Evolutionary conservation across 495 filamentous ascomycete genomes (phyloP).

Genomic region (Penicillium diatomitis): DNA sequence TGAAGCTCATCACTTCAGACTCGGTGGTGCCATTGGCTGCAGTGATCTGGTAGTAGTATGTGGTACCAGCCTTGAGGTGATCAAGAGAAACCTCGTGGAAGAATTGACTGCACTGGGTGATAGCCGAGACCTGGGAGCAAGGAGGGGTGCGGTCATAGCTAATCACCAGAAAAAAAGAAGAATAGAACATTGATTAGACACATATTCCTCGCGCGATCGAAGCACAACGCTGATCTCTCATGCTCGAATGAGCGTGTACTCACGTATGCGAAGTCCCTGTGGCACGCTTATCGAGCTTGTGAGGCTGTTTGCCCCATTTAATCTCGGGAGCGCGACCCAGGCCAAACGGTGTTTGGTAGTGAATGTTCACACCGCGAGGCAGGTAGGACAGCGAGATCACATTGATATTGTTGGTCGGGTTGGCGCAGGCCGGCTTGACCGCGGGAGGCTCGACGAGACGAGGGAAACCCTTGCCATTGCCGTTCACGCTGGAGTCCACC

Average conservation of each 20-base stretch:
- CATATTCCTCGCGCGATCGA: too few species aligned
- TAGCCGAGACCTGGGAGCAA: slow-evolving; percentile 32
- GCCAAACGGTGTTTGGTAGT: slow-evolving; percentile 48
- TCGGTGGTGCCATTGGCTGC: slow-evolving; percentile 37
- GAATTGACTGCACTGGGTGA: slow-evolving; percentile 44
- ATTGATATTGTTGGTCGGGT: slow-evolving; percentile 45
- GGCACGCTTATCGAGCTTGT: slow-evolving; percentile 20
- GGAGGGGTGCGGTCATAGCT: slow-evolving; percentile 45
- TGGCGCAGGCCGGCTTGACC: slow-evolving; percentile 29
- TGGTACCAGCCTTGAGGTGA: slow-evolving; percentile 29
- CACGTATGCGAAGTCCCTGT: slow-evolving; percentile 30
- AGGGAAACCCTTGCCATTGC: slow-evolving; percentile 44
- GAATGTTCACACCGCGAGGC: slow-evolving; percentile 41
- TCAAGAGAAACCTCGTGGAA: slow-evolving; percentile 38
- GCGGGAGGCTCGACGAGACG: slow-evolving; percentile 47
- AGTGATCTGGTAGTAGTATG: slow-evolving; percentile 38
- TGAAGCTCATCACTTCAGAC: slow-evolving; percentile 32
- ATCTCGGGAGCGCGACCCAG: slow-evolving; percentile 31
- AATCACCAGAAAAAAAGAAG: neutral
- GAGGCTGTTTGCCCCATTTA: slow-evolving; percentile 27
- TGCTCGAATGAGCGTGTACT: neutral
- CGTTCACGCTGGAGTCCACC: slow-evolving; percentile 41
- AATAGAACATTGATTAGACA: neutral
- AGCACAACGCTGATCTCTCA: too few species aligned
- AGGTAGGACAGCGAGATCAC: slow-evolving; percentile 43